Conservation (phyloP, 2,329 filamentous ascomycete genomes). For the Shiraia bambusicola region DNA sequence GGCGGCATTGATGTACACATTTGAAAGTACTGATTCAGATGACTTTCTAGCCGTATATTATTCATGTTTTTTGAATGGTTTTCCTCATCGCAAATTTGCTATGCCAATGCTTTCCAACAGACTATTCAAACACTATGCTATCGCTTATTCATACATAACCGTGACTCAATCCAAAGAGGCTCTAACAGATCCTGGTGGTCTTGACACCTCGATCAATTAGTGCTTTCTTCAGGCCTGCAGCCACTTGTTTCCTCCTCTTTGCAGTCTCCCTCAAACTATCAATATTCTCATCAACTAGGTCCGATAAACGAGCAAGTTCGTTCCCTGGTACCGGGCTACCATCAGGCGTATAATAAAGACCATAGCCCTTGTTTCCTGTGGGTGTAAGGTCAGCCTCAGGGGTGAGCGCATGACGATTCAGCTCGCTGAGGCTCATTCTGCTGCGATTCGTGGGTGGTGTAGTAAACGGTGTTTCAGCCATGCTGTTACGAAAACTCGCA, state of each 20-base stretch:
- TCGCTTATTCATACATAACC: constrained; percentile 28
- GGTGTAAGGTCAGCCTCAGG: constrained; percentile 33
- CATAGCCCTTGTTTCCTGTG: constrained; percentile 32
- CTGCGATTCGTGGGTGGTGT: constrained; percentile 42
- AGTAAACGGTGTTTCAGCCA: constrained; percentile 34
- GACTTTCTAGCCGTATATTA: too few species aligned
- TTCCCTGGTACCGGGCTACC: constrained; percentile 26
- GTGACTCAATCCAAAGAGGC: constrained; percentile 1
- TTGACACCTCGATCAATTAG: constrained; percentile 39
- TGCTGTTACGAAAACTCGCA: constrained; percentile 16
- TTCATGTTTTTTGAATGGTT: too few species aligned
- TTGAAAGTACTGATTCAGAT: too few species aligned
- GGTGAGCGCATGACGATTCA: constrained; percentile 33
- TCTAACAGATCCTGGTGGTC: constrained; percentile 22
- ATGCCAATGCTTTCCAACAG: neutral
- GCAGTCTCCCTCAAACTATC: constrained; percentile 38
- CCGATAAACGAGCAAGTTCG: constrained; percentile 40
- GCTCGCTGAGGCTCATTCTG: constrained; percentile 33
- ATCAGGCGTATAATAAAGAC: constrained; percentile 40
- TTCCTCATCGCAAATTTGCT: neutral
- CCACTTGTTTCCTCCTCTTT: constrained; percentile 42
- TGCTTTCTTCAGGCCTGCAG: constrained; percentile 41
- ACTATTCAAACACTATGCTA: constrained; percentile 17
- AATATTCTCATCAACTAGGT: constrained; percentile 45
- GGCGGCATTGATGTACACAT: too few species aligned